phyloP scores from a whole-genome alignment of 805 yeast genomes.

The Pichia scutulata region DNA sequence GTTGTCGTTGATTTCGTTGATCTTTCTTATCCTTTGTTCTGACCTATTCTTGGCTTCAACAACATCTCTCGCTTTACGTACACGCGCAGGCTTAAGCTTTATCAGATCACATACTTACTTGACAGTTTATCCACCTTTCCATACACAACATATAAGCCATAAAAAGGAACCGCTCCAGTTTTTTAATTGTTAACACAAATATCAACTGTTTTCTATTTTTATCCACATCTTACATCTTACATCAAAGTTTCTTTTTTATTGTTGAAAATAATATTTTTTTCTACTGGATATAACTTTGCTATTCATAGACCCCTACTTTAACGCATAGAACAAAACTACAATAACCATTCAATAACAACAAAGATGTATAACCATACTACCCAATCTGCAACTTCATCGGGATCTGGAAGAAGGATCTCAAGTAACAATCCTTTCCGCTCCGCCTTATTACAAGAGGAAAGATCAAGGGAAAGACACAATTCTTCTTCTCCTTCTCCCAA shows the following conservation, averaged over 20 bases:
- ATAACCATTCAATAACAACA: background rate
- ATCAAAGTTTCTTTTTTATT: too few species aligned
- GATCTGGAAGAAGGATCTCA: conserved; percentile 42
- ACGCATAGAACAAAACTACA: background rate
- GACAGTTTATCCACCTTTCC: background rate
- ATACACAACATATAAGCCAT: background rate
- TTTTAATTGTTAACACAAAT: too few species aligned
- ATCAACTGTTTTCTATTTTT: background rate
- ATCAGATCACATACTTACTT: background rate
- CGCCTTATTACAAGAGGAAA: conserved; percentile 30
- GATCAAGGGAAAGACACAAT: conserved; percentile 8
- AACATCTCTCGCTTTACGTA: background rate
- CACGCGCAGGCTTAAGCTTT: background rate
- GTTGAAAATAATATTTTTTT: too few species aligned
- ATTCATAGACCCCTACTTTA: background rate
- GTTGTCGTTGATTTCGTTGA: background rate
- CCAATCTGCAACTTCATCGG: conserved; percentile 27
- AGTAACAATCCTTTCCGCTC: conserved; percentile 69
- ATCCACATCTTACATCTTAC: too few species aligned
- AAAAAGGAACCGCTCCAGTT: background rate
- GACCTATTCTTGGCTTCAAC: background rate
- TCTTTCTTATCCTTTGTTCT: background rate
- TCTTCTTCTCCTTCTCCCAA: conserved; percentile 9
- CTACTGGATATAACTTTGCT: background rate
- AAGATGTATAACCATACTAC: conserved; percentile 28